Evolutionary conservation across 306 rosid species (phyloP), one percentile per base, ranked within the genome.

Genomic region (Pyrus pyrifolia): DNA sequence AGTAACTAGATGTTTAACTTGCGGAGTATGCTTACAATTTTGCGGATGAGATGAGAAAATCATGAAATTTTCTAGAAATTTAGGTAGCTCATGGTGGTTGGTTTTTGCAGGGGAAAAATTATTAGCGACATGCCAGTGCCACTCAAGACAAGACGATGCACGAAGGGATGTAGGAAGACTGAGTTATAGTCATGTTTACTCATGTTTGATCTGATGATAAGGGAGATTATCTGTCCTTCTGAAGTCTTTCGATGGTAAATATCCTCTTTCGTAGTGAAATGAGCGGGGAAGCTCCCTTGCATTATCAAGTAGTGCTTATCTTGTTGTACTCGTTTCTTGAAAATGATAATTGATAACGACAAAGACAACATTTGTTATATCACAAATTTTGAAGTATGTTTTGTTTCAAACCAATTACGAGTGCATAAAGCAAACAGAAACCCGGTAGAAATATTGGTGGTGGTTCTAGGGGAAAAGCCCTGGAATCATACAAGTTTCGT

Each of bases 21-120:
- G n/a, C 3, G 8, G 25, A 42, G 45, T 25, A 14, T 27, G 17
- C 17, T 59, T 53, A 76, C 19, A 57, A 15, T 31, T 31, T 21
- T 40, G 23, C 18, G 17, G n/a, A 38, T 67, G 3, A 38, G 10
- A n/a, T 12, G 49, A 22, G 45, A 22, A 64, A 73, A 10, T 2
- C 11, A 4, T 4, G 3, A 19, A 15, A 15, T 73, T 23, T 25
- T 15, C 3, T 8, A 55, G 25, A 42, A 45, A 72, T 58, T 38
- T 72, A 23, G 46, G 27, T 59, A 22, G 12, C 77, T 45, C 70
- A 44, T 74, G 45, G 31, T 61, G 1, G 18, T 51, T 79, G 58
- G 55, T 81, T 77, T 80, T 38, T 87, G 90, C 92, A 87, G 90
- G 87, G 96, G 76, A 86, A 85, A 74, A 49, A 49, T 49, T 86